Percentiles rank a stretch among this genome's conserved stretches.
phyloP scores from a whole-genome alignment of 2,329 filamentous ascomycete species.

The Alternaria infectoria region DNA sequence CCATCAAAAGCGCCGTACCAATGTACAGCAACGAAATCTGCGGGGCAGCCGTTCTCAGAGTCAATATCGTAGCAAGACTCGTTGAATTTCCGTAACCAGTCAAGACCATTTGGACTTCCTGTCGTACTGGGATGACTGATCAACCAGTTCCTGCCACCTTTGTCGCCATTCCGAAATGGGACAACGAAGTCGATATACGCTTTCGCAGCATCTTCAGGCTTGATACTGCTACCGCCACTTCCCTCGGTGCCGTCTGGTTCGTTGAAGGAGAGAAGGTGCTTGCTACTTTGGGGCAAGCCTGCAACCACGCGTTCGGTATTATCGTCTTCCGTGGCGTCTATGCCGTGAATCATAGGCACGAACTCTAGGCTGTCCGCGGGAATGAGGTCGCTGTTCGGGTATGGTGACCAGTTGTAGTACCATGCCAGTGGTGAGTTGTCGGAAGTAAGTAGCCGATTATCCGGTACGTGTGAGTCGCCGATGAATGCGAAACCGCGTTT shows the following conservation, averaged over 20 bases:
- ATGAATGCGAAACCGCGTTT: constrained; percentile 80
- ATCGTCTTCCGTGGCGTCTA: constrained; percentile 49
- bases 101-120: constrained; percentile 65
- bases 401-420: constrained; percentile 81
- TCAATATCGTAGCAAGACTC: constrained; percentile 58
- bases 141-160: constrained; percentile 58
- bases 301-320: constrained; percentile 67
- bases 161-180: constrained; percentile 65
- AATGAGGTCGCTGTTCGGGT: constrained; percentile 61
- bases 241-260: constrained; percentile 70
- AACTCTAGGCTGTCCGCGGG: constrained; percentile 66
- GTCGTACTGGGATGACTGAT: constrained; percentile 75
- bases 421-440: constrained; percentile 70
- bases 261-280: constrained; percentile 78
- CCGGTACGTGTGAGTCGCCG: constrained; percentile 59
- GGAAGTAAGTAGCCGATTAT: constrained; percentile 70
- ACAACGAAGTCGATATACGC: constrained; percentile 76
- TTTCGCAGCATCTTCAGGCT: constrained; percentile 67
- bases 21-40: constrained; percentile 60
- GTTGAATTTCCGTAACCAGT: constrained; percentile 73
- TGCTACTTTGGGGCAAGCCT: constrained; percentile 61
- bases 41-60: constrained; percentile 51
- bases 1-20: constrained; percentile 72
- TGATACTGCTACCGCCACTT: constrained; percentile 69
- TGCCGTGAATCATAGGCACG: constrained; percentile 81